Evolutionary conservation across 164 flowering plant genomes (phyloP).

Genomic region (Chloranthus sessilifolius): DNA sequence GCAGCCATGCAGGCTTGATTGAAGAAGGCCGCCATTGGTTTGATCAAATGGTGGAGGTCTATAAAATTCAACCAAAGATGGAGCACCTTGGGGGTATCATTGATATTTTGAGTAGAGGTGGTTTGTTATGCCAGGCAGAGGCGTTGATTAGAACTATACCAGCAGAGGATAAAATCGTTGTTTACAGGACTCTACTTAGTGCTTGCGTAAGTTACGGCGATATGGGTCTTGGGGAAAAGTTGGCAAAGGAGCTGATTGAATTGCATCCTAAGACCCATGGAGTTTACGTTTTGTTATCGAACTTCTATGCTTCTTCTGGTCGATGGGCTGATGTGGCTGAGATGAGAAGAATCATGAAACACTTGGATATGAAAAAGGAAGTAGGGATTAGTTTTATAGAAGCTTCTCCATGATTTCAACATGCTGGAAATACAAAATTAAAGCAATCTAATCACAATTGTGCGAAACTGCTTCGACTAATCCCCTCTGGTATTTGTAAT

Average conservation of each 20-base stretch:
- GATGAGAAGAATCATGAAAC: slow-evolving; percentile 18
- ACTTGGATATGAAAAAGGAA: slow-evolving; percentile 15
- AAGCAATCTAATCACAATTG: no score
- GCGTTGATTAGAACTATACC: slow-evolving; percentile 17
- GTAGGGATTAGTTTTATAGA: slow-evolving; percentile 19
- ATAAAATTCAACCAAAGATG: slow-evolving; percentile 16
- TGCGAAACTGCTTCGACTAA: no score
- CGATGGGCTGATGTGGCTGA: slow-evolving; percentile 23
- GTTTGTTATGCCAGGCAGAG: slow-evolving; percentile 21
- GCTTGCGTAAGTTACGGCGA: slow-evolving; percentile 25
- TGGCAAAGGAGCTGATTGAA: slow-evolving; percentile 20
- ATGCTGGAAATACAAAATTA: no score
- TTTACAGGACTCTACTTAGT: slow-evolving; percentile 26
- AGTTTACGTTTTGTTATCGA: slow-evolving; percentile 20
- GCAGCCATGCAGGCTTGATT: slow-evolving; percentile 25
- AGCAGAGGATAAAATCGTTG: slow-evolving; percentile 14
- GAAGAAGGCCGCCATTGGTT: slow-evolving; percentile 22
- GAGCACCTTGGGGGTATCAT: slow-evolving; percentile 27
- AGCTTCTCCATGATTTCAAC: no score
- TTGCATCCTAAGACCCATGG: slow-evolving; percentile 16
- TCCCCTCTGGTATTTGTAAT: no score
- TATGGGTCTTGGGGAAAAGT: slow-evolving; percentile 17
- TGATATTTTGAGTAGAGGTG: slow-evolving; percentile 26
- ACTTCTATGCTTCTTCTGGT: slow-evolving; percentile 25
- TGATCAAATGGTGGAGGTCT: slow-evolving; percentile 16